Percentiles rank a stretch among this genome's conserved stretches.
phyloP scores from a whole-genome alignment of 2,329 filamentous ascomycete genomes.

The Grosmannia huntii region DNA sequence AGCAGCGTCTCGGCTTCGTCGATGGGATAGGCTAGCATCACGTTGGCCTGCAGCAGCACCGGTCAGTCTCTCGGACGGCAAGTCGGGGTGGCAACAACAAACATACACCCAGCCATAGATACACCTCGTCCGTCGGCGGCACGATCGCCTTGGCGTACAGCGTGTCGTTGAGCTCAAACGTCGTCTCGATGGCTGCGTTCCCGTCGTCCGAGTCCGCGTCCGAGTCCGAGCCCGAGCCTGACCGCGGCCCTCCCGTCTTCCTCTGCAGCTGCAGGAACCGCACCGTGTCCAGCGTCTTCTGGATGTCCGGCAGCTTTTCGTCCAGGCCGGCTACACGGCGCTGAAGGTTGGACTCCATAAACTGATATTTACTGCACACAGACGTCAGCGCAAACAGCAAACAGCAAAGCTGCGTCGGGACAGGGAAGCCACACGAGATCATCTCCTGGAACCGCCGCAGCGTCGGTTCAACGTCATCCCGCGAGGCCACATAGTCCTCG shows the following conservation, averaged over 20 bases:
- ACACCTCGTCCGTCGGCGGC: slow-evolving; percentile 77
- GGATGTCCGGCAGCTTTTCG: slow-evolving; percentile 95
- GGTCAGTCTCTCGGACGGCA: not conserved
- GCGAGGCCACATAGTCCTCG: slow-evolving; percentile 72
- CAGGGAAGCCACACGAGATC: slow-evolving; percentile 55
- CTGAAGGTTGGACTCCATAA: slow-evolving; percentile 94
- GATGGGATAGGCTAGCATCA: slow-evolving; percentile 92
- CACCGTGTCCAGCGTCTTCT: slow-evolving; percentile 89
- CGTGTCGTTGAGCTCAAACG: slow-evolving; percentile 94
- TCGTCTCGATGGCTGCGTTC: slow-evolving; percentile 68
- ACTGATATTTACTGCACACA: slow-evolving; percentile 78
- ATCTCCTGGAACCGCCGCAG: slow-evolving; percentile 82
- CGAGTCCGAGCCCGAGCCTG: slow-evolving; percentile 1
- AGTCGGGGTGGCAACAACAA: not conserved
- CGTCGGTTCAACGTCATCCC: slow-evolving; percentile 67
- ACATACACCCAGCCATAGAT: slow-evolving; percentile 83
- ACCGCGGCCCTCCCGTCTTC: not conserved
- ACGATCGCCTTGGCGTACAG: slow-evolving; percentile 81
- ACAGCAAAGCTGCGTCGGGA: not conserved
- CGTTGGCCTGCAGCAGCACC: slow-evolving; percentile 55
- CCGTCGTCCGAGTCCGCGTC: slow-evolving; percentile 16
- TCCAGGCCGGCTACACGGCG: slow-evolving; percentile 67
- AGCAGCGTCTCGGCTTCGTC: slow-evolving; percentile 74
- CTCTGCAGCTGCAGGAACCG: slow-evolving; percentile 52
- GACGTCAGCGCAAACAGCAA: not conserved